These are phyloP conservation scores for Skeletonema grethae DNA, from an alignment of 108 stramenopile genomes.

Conservation along the genomic window DNA sequence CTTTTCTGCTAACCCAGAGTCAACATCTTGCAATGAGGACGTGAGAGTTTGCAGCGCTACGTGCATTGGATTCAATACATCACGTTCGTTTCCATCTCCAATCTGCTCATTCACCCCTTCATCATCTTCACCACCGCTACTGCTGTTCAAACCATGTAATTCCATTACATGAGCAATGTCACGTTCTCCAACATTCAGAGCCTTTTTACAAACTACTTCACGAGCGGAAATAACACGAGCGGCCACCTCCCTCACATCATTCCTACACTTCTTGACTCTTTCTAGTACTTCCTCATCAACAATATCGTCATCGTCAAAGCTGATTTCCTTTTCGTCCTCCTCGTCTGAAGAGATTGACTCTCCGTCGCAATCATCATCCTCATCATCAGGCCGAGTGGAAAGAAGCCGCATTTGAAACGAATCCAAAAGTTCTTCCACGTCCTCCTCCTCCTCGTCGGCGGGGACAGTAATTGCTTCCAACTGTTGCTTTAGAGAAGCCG, in stretches of 20 bases:
- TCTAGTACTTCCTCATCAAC: slow-evolving; percentile 36
- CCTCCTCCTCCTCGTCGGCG: slow-evolving; percentile 15
- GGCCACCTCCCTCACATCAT: slow-evolving; percentile 25
- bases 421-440: slow-evolving; percentile 16
- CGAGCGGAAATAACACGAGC: slow-evolving; percentile 27
- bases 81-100: slow-evolving; percentile 1
- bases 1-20: slow-evolving; percentile 25
- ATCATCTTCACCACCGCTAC: neutral
- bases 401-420: slow-evolving; percentile 27
- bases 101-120: neutral
- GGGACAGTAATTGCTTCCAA: slow-evolving; percentile 17
- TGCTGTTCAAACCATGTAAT: slow-evolving; percentile 28
- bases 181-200: slow-evolving; percentile 16
- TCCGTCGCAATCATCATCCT: slow-evolving; percentile 17
- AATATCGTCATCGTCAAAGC: slow-evolving; percentile 44
- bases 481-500: slow-evolving; percentile 21
- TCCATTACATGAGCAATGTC: slow-evolving; percentile 26
- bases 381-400: slow-evolving; percentile 1
- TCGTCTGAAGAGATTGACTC: slow-evolving; percentile 22
- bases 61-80: slow-evolving; percentile 18
- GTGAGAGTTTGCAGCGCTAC: slow-evolving; percentile 32
- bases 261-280: slow-evolving; percentile 30
- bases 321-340: slow-evolving; percentile 17
- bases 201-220: slow-evolving; percentile 22
- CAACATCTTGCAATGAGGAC: slow-evolving; percentile 22